A percentile compares a stretch with the other conserved stretches of the same genome.
Conservation (phyloP, 2,329 filamentous ascomycete species). For the Penicillium rolfsii region DNA sequence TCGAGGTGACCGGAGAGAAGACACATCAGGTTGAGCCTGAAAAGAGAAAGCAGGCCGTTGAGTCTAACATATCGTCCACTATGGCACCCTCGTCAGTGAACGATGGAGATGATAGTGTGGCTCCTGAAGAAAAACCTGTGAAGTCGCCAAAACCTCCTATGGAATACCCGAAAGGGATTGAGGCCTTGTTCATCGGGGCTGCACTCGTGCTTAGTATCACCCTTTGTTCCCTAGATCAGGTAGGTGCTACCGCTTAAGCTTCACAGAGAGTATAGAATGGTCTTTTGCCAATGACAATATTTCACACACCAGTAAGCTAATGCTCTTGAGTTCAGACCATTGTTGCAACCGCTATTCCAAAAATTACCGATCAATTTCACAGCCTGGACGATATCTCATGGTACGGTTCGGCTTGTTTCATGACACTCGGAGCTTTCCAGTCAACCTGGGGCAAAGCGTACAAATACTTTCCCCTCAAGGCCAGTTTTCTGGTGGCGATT, state of each 20-base stretch:
- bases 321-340: slow-evolving; percentile 15
- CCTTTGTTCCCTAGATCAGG: slow-evolving; percentile 21
- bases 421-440: slow-evolving; percentile 51
- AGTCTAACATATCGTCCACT: not conserved
- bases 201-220: slow-evolving; percentile 20
- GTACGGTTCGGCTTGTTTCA: slow-evolving; percentile 48
- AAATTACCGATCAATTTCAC: slow-evolving; percentile 47
- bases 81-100: not conserved
- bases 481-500: slow-evolving; percentile 33
- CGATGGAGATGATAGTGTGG: not conserved
- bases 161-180: slow-evolving; percentile 4
- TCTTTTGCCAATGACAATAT: not conserved
- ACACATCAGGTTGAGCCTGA: slow-evolving; percentile 2
- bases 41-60: not conserved
- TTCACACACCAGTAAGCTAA: not conserved
- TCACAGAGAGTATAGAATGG: not conserved
- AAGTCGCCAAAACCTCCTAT: not conserved
- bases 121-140: not conserved
- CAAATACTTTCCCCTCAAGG: slow-evolving; percentile 45
- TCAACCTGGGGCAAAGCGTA: slow-evolving; percentile 52
- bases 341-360: slow-evolving; percentile 39
- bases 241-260: slow-evolving; percentile 14
- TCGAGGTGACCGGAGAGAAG: slow-evolving; percentile 2
- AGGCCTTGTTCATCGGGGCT: slow-evolving; percentile 13
- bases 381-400: slow-evolving; percentile 46